phyloP scores from a whole-genome alignment of 192 early-diverging fungal species.

The Phycomyces blakesleeanus region DNA sequence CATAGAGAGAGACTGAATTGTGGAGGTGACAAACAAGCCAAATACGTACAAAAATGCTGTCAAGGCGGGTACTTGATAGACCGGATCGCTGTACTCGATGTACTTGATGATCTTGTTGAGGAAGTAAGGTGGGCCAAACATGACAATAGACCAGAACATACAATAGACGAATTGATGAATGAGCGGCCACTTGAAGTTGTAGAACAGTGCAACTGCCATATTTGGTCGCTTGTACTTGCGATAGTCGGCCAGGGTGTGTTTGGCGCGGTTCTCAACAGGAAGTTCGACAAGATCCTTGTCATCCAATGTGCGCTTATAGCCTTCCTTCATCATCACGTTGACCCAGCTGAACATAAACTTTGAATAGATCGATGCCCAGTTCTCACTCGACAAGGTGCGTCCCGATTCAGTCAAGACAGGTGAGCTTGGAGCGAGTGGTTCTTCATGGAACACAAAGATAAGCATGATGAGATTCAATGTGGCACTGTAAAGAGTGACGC shows the following conservation, averaged over 20 bases:
- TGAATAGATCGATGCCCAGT: slow-evolving; percentile 30
- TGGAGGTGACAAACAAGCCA: slow-evolving; percentile 49
- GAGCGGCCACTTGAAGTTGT: slow-evolving; percentile 39
- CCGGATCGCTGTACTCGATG: slow-evolving; percentile 35
- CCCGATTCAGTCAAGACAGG: slow-evolving; percentile 11
- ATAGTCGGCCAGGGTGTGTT: slow-evolving; percentile 19
- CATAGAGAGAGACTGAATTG: slow-evolving; percentile 39
- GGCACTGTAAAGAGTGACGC: slow-evolving; percentile 10
- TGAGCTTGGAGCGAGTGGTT: slow-evolving; percentile 12
- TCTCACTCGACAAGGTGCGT: slow-evolving; percentile 26
- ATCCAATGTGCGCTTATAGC: slow-evolving; percentile 44
- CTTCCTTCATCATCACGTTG: slow-evolving; percentile 48
- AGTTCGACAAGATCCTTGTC: slow-evolving; percentile 51
- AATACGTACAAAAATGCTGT: slow-evolving; percentile 59
- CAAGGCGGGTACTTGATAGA: slow-evolving; percentile 9
- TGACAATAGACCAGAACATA: slow-evolving; percentile 19
- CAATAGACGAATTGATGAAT: slow-evolving; percentile 32
- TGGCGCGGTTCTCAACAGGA: slow-evolving; percentile 42
- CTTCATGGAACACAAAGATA: slow-evolving; percentile 26
- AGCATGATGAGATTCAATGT: slow-evolving; percentile 16
- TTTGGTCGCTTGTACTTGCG: slow-evolving; percentile 3
- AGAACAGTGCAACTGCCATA: slow-evolving; percentile 6
- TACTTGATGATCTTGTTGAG: slow-evolving; percentile 52
- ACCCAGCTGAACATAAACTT: slow-evolving; percentile 51
- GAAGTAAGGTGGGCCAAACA: slow-evolving; percentile 55